Percentiles rank a stretch among this genome's conserved stretches.
Evolutionary conservation across 164 flowering plant species (phyloP).

Genomic region (Warburgia ugandensis): DNA sequence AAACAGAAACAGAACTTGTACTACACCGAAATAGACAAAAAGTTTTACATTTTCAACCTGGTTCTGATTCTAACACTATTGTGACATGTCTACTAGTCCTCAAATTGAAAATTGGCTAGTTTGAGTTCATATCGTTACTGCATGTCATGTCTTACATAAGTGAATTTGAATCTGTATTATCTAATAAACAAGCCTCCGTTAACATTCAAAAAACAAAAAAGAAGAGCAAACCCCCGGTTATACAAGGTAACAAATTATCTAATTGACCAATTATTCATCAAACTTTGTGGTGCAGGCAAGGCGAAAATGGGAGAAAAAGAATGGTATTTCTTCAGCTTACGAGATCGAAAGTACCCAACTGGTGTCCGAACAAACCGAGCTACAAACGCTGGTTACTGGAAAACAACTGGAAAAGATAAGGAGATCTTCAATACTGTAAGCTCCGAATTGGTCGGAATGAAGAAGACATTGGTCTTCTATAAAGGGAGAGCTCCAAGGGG

Average conservation of each 20-base stretch:
- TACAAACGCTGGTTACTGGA: conserved; percentile 89
- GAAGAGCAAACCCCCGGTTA: too few relatives aligned
- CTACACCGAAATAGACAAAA: too few relatives aligned
- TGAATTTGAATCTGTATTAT: too few relatives aligned
- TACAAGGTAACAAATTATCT: neutral
- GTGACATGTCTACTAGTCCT: too few relatives aligned
- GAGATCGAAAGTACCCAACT: conserved; percentile 94
- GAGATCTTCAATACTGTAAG: conserved; percentile 68
- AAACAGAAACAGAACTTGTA: too few relatives aligned
- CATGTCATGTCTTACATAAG: too few relatives aligned
- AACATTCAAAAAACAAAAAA: too few relatives aligned
- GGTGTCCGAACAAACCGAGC: conserved; percentile 93
- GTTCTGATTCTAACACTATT: too few relatives aligned
- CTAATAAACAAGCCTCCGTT: too few relatives aligned
- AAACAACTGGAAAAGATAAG: conserved; percentile 93
- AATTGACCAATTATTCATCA: neutral
- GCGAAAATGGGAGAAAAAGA: conserved; percentile 98
- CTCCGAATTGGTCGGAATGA: conserved; percentile 80
- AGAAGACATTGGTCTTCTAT: conserved; percentile 91
- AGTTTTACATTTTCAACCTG: too few relatives aligned
- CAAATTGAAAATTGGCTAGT: too few relatives aligned
- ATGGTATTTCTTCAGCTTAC: conserved; percentile 88
- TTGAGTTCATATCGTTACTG: too few relatives aligned
- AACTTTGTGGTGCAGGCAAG: conserved; percentile 36
- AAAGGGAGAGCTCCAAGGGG: conserved; percentile 96